Percentiles rank a stretch among this genome's conserved stretches.
These are phyloP conservation scores for Rutidosis leptorrhynchoides DNA, from an alignment of 129 eudicot genomes.

Conservation along the genomic window DNA sequence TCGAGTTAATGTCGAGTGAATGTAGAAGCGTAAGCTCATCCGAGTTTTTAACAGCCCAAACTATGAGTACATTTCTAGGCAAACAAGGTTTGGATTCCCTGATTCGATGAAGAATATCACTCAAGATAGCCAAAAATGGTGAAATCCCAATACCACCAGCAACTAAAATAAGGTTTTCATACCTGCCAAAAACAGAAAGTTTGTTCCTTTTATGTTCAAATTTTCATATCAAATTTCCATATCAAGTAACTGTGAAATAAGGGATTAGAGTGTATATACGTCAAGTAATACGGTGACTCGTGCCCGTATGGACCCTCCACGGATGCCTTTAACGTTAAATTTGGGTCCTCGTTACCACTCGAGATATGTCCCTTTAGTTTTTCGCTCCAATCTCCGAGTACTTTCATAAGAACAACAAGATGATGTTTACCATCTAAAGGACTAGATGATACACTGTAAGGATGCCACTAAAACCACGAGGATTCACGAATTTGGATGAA, in stretches of 20 bases:
- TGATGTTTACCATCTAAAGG: constrained; percentile 76
- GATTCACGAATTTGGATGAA: constrained; percentile 69
- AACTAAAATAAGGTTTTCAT: constrained; percentile 76
- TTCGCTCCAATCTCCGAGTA: constrained; percentile 81
- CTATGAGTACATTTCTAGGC: constrained; percentile 65
- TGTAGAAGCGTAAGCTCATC: constrained; percentile 82
- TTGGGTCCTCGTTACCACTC: constrained; percentile 35
- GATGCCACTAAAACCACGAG: constrained; percentile 90
- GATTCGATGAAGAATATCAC: constrained; percentile 69
- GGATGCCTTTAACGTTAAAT: constrained; percentile 48
- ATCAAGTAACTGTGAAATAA: background rate
- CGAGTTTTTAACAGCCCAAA: constrained; percentile 86
- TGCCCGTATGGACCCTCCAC: constrained; percentile 91
- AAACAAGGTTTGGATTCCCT: constrained; percentile 59
- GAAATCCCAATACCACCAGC: constrained; percentile 98
- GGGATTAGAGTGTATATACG: constrained; percentile 39
- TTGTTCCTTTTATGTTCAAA: too few relatives aligned
- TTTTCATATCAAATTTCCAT: too few relatives aligned
- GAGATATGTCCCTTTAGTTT: constrained; percentile 52
- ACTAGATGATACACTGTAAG: constrained; percentile 88
- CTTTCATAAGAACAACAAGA: constrained; percentile 69
- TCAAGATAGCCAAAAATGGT: constrained; percentile 84
- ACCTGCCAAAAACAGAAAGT: too few relatives aligned
- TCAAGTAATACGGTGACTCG: constrained; percentile 75
- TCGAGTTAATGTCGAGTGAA: constrained; percentile 50